A percentile compares a stretch with the other conserved stretches of the same genome.
Conservation (phyloP, 352 stramenopile genomes). For the Globisporangium cylindrosporum region DNA sequence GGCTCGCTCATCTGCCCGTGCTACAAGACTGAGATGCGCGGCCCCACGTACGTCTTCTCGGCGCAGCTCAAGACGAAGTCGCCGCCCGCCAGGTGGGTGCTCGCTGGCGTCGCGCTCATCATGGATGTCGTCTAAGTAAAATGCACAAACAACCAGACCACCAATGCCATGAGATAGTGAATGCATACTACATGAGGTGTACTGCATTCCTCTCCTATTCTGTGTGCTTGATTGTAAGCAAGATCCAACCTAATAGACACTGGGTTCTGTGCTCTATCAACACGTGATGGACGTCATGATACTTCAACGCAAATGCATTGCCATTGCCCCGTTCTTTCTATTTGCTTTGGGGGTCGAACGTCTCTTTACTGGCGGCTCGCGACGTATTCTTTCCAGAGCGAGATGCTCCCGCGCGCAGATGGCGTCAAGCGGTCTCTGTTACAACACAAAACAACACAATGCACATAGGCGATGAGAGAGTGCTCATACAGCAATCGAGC, state of each 20-base stretch:
- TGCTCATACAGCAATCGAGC: neutral
- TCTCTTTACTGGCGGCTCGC: constrained; percentile 13
- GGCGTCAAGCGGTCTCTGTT: constrained; percentile 38
- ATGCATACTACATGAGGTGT: too few species aligned
- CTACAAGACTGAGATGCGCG: constrained; percentile 97
- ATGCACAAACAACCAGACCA: too few species aligned
- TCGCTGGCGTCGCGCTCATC: constrained; percentile 95
- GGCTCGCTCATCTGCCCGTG: constrained; percentile 94
- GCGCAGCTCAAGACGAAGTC: constrained; percentile 98
- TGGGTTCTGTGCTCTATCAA: too few species aligned
- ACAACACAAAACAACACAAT: neutral
- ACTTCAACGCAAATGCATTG: constrained; percentile 1
- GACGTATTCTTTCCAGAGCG: constrained; percentile 42
- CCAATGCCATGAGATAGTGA: too few species aligned
- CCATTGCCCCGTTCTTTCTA: neutral
- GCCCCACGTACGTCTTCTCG: constrained; percentile 97
- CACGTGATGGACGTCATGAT: too few species aligned
- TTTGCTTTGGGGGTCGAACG: neutral
- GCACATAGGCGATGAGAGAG: neutral
- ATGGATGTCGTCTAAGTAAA: constrained; percentile 84
- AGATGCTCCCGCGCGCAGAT: constrained; percentile 41
- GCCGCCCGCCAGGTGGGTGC: constrained; percentile 90
- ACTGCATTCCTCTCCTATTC: too few species aligned
- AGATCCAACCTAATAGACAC: too few species aligned
- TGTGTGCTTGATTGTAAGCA: too few species aligned